Evolutionary conservation across 2,329 filamentous ascomycete genomes (phyloP).

Genomic region (Aurifilum marmelostoma): DNA sequence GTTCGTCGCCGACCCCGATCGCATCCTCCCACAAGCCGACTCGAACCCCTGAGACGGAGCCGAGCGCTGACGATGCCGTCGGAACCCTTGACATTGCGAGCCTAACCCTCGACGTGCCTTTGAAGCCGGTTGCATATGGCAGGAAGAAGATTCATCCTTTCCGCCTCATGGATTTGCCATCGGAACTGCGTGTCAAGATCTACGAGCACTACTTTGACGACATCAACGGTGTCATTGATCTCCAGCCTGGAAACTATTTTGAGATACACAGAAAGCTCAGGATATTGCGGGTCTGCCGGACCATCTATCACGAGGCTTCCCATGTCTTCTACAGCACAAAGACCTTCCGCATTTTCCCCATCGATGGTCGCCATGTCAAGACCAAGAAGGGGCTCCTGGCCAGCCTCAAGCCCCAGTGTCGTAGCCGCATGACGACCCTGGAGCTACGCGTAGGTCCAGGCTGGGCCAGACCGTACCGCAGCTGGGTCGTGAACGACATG

Average conservation of each 20-base stretch:
- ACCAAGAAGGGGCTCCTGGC: conserved; percentile 72
- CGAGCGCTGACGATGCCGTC: conserved; percentile 45
- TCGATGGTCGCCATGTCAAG: conserved; percentile 69
- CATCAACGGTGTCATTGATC: conserved; percentile 61
- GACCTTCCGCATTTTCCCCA: conserved; percentile 69
- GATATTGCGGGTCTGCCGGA: conserved; percentile 63
- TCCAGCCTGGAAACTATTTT: conserved; percentile 68
- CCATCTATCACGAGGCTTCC: conserved; percentile 65
- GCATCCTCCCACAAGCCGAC: conserved; percentile 44
- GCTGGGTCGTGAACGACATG: conserved; percentile 69
- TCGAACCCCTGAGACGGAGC: conserved; percentile 44
- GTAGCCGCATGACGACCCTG: conserved; percentile 62
- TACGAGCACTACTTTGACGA: conserved; percentile 66
- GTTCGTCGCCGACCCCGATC: conserved; percentile 40
- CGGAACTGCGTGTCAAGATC: conserved; percentile 70
- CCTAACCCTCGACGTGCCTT: conserved; percentile 46
- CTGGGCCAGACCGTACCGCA: conserved; percentile 69
- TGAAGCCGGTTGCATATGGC: conserved; percentile 32
- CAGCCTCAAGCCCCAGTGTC: conserved; percentile 64
- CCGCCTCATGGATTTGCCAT: conserved; percentile 68
- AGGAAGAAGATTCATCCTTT: conserved; percentile 52
- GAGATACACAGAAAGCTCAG: conserved; percentile 61
- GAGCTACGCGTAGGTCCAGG: conserved; percentile 75
- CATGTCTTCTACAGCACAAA: conserved; percentile 67
- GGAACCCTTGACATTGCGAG: conserved; percentile 46